Conservation (phyloP, 441 rosid species). For the Manihot esculenta region DNA sequence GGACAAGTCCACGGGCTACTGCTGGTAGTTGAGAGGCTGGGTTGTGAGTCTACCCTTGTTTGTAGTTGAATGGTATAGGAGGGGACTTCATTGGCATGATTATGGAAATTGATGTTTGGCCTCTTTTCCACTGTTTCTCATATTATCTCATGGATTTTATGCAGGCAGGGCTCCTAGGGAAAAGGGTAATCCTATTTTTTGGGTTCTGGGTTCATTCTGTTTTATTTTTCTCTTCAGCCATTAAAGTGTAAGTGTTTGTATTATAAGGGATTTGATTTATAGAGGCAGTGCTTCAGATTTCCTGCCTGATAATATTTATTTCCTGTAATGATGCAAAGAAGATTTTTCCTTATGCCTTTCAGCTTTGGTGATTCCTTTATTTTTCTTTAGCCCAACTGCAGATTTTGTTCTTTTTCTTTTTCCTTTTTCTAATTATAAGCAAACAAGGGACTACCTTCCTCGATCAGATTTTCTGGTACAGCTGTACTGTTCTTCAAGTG, state of each 20-base stretch:
- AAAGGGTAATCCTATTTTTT: constrained; percentile 21
- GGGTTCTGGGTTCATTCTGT: constrained; percentile 25
- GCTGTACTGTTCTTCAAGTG: too few species aligned
- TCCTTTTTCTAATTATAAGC: too few species aligned
- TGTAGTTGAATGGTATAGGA: constrained; percentile 8
- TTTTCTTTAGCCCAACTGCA: neutral
- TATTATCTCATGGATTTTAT: constrained; percentile 2
- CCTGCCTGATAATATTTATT: constrained; percentile 31
- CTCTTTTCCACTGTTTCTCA: constrained; percentile 10
- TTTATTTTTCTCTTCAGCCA: constrained; percentile 18
- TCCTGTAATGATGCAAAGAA: constrained; percentile 38
- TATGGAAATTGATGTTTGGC: constrained; percentile 23
- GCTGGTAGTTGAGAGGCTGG: constrained; percentile 45
- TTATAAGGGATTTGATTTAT: constrained; percentile 41
- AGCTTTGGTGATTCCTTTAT: constrained; percentile 9
- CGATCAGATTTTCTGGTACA: too few species aligned
- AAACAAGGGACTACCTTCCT: too few species aligned
- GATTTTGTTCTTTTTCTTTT: neutral
- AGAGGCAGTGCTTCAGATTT: constrained; percentile 33
- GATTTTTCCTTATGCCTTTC: constrained; percentile 11
- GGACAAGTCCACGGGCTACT: constrained; percentile 39
- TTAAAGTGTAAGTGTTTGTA: constrained; percentile 43
- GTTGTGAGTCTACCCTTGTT: constrained; percentile 13
- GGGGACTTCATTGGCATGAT: constrained; percentile 14
- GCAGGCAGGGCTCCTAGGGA: constrained; percentile 23